phyloP scores from a whole-genome alignment of 495 filamentous ascomycete genomes.

The Amorphotheca resinae region DNA sequence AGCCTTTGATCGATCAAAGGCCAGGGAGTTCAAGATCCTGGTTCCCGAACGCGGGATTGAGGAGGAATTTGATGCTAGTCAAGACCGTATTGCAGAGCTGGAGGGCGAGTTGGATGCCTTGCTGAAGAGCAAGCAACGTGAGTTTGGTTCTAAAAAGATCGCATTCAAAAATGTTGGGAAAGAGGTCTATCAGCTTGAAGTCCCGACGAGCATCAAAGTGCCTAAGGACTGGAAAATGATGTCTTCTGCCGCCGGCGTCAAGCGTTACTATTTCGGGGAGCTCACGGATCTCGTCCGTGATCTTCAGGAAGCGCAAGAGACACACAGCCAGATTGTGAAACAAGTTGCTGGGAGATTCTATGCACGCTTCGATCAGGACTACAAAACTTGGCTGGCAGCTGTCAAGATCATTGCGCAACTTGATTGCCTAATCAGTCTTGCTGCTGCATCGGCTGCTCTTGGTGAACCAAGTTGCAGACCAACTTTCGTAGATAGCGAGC shows the following conservation, averaged over 20 bases:
- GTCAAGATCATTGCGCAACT: slow-evolving; percentile 82
- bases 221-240: slow-evolving; percentile 89
- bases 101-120: slow-evolving; percentile 58
- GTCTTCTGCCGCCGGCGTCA: slow-evolving; percentile 82
- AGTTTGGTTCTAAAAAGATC: slow-evolving; percentile 54
- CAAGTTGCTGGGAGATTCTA: slow-evolving; percentile 78
- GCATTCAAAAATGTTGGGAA: slow-evolving; percentile 86
- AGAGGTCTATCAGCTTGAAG: slow-evolving; percentile 93
- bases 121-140: slow-evolving; percentile 54
- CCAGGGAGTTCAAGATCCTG: slow-evolving; percentile 55
- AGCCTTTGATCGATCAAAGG: slow-evolving; percentile 79
- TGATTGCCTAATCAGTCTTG: slow-evolving; percentile 87
- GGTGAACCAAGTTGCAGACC: slow-evolving; percentile 86
- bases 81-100: slow-evolving; percentile 60
- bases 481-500: slow-evolving; percentile 66
- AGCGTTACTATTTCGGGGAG: slow-evolving; percentile 88
- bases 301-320: slow-evolving; percentile 89
- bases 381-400: slow-evolving; percentile 74
- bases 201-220: slow-evolving; percentile 75
- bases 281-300: slow-evolving; percentile 68
- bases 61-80: slow-evolving; percentile 81
- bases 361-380: slow-evolving; percentile 75
- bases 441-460: slow-evolving; percentile 71
- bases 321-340: slow-evolving; percentile 82
- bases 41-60: slow-evolving; percentile 86